phyloP scores from a whole-genome alignment of 1,284 basidiomycete species.

The Pisolithus thermaeus region DNA sequence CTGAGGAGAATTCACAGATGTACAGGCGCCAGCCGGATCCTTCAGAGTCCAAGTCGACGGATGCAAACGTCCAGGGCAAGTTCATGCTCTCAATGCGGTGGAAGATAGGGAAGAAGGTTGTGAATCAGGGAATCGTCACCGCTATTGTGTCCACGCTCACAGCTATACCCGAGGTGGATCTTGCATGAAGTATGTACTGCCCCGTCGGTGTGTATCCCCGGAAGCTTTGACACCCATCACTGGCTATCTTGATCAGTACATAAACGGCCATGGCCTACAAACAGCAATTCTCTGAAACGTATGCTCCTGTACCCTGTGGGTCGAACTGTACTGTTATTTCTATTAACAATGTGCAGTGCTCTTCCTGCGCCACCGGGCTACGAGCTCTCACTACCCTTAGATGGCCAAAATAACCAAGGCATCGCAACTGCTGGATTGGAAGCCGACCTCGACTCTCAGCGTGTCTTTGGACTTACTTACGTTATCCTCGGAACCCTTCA shows the following conservation, averaged over 20 bases:
- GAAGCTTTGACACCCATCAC: constrained; percentile 21
- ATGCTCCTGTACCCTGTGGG: constrained; percentile 23
- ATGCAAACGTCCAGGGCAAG: constrained; percentile 72
- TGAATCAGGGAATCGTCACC: constrained; percentile 88
- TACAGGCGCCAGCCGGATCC: constrained; percentile 54
- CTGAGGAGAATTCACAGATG: constrained; percentile 86
- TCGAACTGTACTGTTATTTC: constrained; percentile 35
- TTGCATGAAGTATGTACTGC: constrained; percentile 85
- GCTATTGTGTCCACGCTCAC: constrained; percentile 85
- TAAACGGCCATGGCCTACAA: constrained; percentile 46
- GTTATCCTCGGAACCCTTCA: constrained; percentile 47
- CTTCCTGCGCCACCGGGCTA: not conserved
- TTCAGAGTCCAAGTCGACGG: constrained; percentile 39
- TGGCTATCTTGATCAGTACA: constrained; percentile 49
- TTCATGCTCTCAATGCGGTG: constrained; percentile 75
- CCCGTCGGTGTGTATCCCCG: not conserved
- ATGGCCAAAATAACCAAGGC: constrained; percentile 59
- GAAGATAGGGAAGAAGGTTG: constrained; percentile 48
- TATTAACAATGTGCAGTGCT: constrained; percentile 36
- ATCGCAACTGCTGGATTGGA: constrained; percentile 51
- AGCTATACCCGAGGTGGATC: constrained; percentile 93
- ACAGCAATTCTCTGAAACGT: constrained; percentile 45
- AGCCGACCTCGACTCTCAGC: constrained; percentile 68
- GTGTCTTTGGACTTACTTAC: constrained; percentile 55
- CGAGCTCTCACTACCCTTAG: constrained; percentile 17